Conservation (phyloP, 345 rosid species). For the Capsella bursapastoris region DNA sequence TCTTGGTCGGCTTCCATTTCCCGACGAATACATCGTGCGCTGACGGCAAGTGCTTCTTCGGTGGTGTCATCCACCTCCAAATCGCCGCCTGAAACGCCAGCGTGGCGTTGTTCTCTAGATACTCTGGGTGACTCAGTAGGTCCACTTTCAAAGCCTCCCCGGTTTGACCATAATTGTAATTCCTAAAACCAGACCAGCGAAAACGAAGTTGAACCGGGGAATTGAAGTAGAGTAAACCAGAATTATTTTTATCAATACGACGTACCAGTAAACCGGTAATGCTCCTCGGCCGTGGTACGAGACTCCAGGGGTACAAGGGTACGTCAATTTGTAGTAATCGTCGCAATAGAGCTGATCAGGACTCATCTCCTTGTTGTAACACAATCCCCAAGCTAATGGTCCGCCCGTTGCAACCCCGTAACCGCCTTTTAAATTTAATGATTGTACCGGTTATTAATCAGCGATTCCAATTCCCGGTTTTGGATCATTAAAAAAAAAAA, state of each 20-base stretch:
- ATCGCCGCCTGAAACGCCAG: constrained; percentile 81
- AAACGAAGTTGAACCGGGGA: neutral
- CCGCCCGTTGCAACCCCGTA: constrained; percentile 95
- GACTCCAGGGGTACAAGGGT: constrained; percentile 81
- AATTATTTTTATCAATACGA: neutral
- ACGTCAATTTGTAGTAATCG: constrained; percentile 65
- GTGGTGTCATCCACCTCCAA: constrained; percentile 92
- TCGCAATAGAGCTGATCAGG: constrained; percentile 74
- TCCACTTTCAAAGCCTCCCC: constrained; percentile 78
- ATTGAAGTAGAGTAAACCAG: neutral
- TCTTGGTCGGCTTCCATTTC: constrained; percentile 85
- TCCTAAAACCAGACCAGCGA: constrained; percentile 48
- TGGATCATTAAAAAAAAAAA: neutral
- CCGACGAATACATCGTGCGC: constrained; percentile 82
- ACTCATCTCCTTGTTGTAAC: constrained; percentile 92
- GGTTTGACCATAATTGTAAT: constrained; percentile 80
- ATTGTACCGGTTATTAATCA: constrained; percentile 1
- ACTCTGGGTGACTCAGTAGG: constrained; percentile 69
- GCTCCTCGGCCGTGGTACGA: constrained; percentile 93
- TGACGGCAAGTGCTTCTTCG: constrained; percentile 71
- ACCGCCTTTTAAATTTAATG: constrained; percentile 59
- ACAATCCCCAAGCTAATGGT: constrained; percentile 88
- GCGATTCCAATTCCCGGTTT: neutral
- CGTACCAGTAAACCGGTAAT: constrained; percentile 77
- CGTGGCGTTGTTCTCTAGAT: constrained; percentile 76